Evolutionary conservation across 2,329 filamentous ascomycete genomes (phyloP).

Genomic region (Penicillium sp.): DNA sequence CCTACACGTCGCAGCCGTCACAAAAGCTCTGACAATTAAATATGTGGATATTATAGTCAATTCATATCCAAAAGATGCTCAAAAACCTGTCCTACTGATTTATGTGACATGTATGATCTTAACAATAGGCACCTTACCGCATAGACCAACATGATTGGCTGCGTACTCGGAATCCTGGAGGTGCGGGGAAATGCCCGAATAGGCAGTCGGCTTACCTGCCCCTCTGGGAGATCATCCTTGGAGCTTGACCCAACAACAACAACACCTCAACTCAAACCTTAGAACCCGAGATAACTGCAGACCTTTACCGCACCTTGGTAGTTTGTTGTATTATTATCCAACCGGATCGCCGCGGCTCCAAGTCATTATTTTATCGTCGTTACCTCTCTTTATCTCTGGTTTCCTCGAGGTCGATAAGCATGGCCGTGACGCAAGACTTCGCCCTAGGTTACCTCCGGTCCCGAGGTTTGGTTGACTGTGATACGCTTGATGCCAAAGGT

Average conservation of each 20-base stretch:
- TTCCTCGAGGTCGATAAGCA: background rate
- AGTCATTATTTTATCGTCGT: no score
- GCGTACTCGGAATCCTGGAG: background rate
- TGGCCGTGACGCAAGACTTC: constrained; percentile 3
- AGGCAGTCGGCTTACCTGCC: constrained; percentile 8
- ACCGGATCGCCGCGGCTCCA: no score
- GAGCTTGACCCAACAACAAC: background rate
- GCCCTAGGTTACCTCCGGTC: constrained; percentile 12
- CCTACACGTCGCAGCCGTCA: no score
- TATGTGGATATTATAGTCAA: no score
- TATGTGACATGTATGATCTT: no score
- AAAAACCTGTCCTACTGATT: no score
- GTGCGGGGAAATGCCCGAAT: constrained; percentile 2
- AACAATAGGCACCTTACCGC: no score
- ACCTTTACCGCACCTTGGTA: background rate
- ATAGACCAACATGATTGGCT: background rate
- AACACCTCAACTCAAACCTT: background rate
- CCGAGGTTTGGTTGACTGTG: constrained; percentile 44
- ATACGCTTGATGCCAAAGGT: constrained; percentile 51
- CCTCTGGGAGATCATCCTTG: background rate
- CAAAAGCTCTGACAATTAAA: no score
- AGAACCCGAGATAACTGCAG: background rate
- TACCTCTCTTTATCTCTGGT: background rate
- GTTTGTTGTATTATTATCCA: no score
- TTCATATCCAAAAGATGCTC: no score